Evolutionary conservation across 371 early-diverging fungal species (phyloP).

Genomic region (Rhizopus sp.): DNA sequence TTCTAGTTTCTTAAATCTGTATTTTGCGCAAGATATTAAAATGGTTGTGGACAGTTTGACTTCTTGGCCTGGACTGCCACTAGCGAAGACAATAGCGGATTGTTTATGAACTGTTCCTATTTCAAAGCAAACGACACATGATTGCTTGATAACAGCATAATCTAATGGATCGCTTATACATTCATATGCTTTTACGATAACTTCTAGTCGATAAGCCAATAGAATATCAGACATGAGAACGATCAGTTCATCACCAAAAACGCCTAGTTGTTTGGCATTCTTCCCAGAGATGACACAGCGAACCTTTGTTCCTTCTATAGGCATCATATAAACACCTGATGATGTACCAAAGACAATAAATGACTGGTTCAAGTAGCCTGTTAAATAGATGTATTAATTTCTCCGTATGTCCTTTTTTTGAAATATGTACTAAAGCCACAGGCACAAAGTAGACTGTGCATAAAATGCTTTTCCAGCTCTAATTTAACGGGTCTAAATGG

Average conservation of each 20-base stretch:
- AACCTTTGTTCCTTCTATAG: constrained; percentile 18
- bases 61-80: neutral
- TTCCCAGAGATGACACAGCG: constrained; percentile 19
- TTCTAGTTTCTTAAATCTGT: too few species aligned
- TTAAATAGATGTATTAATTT: neutral
- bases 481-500: neutral
- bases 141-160: constrained; percentile 18
- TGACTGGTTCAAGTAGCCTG: constrained; percentile 1
- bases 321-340: constrained; percentile 31
- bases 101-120: constrained; percentile 15
- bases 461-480: neutral
- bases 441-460: constrained; percentile 5
- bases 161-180: too few species aligned
- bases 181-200: constrained; percentile 8
- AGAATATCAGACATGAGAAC: neutral
- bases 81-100: constrained; percentile 17
- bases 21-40: too few species aligned
- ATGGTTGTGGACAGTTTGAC: neutral
- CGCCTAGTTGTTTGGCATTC: constrained; percentile 25
- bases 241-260: constrained; percentile 22
- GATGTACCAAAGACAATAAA: constrained; percentile 24
- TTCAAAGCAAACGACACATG: constrained; percentile 14
- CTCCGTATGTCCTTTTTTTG: constrained; percentile 2
- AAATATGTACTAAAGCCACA: constrained; percentile 22
- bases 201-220: constrained; percentile 10